phyloP scores from a whole-genome alignment of 148 eudicot species.

The Amaranthus hypochondriacus region DNA sequence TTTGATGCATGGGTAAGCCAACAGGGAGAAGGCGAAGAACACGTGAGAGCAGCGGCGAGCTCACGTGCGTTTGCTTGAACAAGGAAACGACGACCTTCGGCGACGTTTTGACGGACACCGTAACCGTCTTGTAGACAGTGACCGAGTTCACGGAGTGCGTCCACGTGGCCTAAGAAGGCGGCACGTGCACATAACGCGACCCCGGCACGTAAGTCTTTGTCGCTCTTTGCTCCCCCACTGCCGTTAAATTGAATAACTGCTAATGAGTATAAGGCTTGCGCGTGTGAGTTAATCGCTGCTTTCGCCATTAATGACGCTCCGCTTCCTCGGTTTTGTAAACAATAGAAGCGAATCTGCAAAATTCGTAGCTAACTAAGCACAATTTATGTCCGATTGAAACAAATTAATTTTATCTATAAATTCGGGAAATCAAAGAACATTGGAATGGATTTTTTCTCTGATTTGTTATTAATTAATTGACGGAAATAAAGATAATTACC shows the following conservation, averaged over 20 bases:
- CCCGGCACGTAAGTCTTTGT: constrained; percentile 82
- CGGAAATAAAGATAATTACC: constrained; percentile 29
- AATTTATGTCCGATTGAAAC: background rate
- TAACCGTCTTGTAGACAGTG: constrained; percentile 99
- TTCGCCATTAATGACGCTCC: constrained; percentile 75
- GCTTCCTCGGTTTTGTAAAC: constrained; percentile 52
- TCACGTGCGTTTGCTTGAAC: constrained; percentile 96
- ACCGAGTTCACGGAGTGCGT: constrained; percentile 86
- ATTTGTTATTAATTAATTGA: too few relatives aligned
- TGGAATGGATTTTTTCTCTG: too few relatives aligned
- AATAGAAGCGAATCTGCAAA: constrained; percentile 73
- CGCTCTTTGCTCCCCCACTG: constrained; percentile 66
- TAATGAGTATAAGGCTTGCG: constrained; percentile 59
- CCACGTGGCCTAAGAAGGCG: constrained; percentile 84
- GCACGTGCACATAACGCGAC: constrained; percentile 91
- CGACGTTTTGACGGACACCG: constrained; percentile 73
- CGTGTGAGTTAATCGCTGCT: constrained; percentile 72
- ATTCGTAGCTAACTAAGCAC: background rate
- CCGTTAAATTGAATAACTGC: constrained; percentile 89
- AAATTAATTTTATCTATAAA: background rate
- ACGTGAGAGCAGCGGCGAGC: constrained; percentile 51
- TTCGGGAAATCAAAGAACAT: too few relatives aligned
- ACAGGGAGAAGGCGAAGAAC: constrained; percentile 12
- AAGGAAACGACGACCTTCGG: constrained; percentile 77
- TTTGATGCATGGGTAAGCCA: background rate